Conservation (phyloP, 768 basidiomycete genomes). For the Phlebiopsis gigantea region DNA sequence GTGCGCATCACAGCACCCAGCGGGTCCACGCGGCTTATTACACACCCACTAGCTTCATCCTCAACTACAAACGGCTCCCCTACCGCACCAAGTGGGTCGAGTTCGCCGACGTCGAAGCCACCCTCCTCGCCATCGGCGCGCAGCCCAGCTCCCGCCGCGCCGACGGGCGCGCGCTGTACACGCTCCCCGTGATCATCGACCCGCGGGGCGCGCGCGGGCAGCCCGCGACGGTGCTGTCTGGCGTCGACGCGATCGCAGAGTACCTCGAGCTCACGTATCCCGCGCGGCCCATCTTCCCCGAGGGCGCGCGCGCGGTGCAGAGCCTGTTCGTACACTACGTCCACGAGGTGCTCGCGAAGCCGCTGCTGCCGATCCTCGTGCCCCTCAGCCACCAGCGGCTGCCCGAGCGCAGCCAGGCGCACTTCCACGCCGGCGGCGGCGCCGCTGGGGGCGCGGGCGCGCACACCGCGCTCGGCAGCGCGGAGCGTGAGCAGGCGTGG, state of each 20-base stretch:
- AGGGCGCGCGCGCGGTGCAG: slow-evolving; percentile 64
- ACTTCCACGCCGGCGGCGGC: slow-evolving; percentile 37
- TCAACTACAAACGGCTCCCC: slow-evolving; percentile 72
- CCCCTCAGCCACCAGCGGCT: slow-evolving; percentile 62
- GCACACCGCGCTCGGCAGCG: slow-evolving; percentile 25
- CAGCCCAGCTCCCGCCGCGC: slow-evolving; percentile 47
- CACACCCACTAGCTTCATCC: slow-evolving; percentile 47
- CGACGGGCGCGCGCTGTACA: slow-evolving; percentile 60
- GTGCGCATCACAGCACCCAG: slow-evolving; percentile 9
- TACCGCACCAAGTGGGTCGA: slow-evolving; percentile 71
- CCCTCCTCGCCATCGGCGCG: slow-evolving; percentile 52
- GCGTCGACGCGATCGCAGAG: slow-evolving; percentile 59
- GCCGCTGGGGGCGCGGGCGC: slow-evolving; percentile 13
- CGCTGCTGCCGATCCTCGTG: slow-evolving; percentile 64
- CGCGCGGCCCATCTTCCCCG: slow-evolving; percentile 65
- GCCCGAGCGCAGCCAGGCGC: slow-evolving; percentile 47
- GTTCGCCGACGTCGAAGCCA: slow-evolving; percentile 61
- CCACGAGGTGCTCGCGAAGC: slow-evolving; percentile 59
- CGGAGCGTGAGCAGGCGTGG: slow-evolving; percentile 63
- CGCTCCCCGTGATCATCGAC: slow-evolving; percentile 67
- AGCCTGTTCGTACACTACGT: slow-evolving; percentile 66
- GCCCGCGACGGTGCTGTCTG: slow-evolving; percentile 54
- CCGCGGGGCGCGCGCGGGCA: slow-evolving; percentile 38
- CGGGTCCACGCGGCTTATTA: neutral
- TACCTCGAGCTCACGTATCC: slow-evolving; percentile 68